These are phyloP conservation scores for Mariannaea sp. DNA, from an alignment of 2,329 filamentous ascomycete species.

Conservation along the genomic window DNA sequence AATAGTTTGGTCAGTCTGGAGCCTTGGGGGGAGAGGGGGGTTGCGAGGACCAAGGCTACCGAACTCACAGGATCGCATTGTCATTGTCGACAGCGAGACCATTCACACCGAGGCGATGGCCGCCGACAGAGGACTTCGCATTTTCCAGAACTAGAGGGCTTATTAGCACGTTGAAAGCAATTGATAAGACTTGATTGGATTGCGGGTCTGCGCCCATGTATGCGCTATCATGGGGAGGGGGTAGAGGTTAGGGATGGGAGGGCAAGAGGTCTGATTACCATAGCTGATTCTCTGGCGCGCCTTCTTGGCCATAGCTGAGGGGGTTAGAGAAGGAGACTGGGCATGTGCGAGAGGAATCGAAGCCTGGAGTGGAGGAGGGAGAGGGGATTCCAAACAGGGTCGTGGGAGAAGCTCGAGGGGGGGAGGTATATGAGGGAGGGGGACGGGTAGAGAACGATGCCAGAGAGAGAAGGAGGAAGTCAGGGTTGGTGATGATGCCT, in stretches of 20 bases:
- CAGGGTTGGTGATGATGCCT: conserved; percentile 19
- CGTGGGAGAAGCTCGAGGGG: too few species aligned
- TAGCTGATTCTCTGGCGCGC: conserved; percentile 73
- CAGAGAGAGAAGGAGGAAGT: neutral
- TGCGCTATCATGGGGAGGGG: too few species aligned
- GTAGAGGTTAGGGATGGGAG: conserved; percentile 6
- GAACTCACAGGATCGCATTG: conserved; percentile 81
- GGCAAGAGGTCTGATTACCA: conserved; percentile 52
- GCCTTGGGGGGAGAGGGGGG: conserved; percentile 12
- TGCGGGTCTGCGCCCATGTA: neutral
- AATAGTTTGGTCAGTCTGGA: conserved; percentile 25
- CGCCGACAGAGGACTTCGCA: conserved; percentile 66
- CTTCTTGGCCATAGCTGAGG: conserved; percentile 65
- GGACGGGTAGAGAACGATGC: conserved; percentile 21
- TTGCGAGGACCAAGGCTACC: conserved; percentile 4
- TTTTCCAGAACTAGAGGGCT: conserved; percentile 59
- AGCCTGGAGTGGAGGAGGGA: neutral
- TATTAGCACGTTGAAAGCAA: conserved; percentile 8
- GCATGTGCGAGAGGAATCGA: conserved; percentile 28
- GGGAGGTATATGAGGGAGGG: conserved; percentile 23
- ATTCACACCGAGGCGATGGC: conserved; percentile 93
- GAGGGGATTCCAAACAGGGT: neutral
- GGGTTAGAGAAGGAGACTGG: conserved; percentile 20
- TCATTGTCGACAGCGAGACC: conserved; percentile 85
- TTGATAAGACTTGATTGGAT: neutral